Evolutionary conservation across 2,329 filamentous ascomycete genomes (phyloP), one percentile per base, ranked within the genome.

Genomic region (Trichoderma guizhouense): DNA sequence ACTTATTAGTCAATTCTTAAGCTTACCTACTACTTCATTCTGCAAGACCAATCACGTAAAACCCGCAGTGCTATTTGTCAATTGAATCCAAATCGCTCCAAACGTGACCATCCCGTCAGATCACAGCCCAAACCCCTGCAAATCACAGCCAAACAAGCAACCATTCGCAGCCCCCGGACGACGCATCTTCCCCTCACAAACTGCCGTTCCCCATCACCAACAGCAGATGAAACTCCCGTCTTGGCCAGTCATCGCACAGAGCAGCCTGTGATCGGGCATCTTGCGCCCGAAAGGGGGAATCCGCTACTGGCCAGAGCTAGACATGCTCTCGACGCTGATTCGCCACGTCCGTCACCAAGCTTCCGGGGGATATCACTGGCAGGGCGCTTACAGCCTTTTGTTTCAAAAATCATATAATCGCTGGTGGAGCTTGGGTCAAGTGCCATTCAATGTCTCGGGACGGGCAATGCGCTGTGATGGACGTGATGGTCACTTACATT

Each of bases 371-470:
- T 61, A 69, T 69, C 66, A 69, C 66, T 61, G 43, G 24, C 36
- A 69, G 57, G 66, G 66, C 66, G 66, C 66, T 69, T 62, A 62
- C 21, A 53, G 53, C 57, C 64, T 51, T 9, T 62, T 53, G 28
- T 53, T 62, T 28, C 47, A 53, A 24, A 53, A 53, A 7, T 12
- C n/a, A 21, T 21, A 53, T 53, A 53, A 53, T 53, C 55, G 26
- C 39, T 14, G 21, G 66, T 62, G 57, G 57, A 61, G 39, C 57
- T 36, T 36, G 18, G 18, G 36, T 24, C 21, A 36, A 24, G n/a
- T 69, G 28, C 66, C 66, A 51, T 69, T 62, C 66, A 69, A 51
- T 69, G 39, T 62, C 66, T 62, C 57, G 57, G 66, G 21, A 43
- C 18, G 28, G 57, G 57, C 6, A 12, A 67, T 67, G 32, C 8